Percentiles rank a stretch among this genome's conserved stretches.
Evolutionary conservation across 768 basidiomycete genomes (phyloP).

Genomic region (Mycena floridula): DNA sequence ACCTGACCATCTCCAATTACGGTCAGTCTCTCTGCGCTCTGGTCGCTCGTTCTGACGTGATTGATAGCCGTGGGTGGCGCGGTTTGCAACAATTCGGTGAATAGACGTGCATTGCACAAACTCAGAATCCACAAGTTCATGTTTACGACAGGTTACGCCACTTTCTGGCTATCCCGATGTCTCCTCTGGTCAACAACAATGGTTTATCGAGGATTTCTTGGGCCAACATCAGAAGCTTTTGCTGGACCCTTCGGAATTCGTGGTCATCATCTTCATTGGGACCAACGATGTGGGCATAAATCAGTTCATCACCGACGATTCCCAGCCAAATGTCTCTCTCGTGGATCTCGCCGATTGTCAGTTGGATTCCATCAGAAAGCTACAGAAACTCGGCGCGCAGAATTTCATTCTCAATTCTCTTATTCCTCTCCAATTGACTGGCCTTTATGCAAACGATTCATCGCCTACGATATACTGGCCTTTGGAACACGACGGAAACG

Average conservation of each 20-base stretch:
- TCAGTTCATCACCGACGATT: conserved; percentile 12
- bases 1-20: conserved; percentile 19
- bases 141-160: too few species aligned
- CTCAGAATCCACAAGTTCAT: too few species aligned
- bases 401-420: conserved; percentile 18
- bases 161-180: conserved; percentile 11
- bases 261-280: conserved; percentile 14
- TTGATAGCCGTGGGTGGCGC: conserved; percentile 17
- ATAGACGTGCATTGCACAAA: too few species aligned
- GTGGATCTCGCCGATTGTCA: conserved; percentile 14
- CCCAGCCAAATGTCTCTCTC: conserved; percentile 9
- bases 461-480: conserved; percentile 15
- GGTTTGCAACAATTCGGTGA: conserved; percentile 13
- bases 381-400: conserved; percentile 14
- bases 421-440: conserved; percentile 14
- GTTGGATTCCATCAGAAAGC: conserved; percentile 9
- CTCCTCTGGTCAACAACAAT: conserved; percentile 12
- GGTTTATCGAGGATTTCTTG: conserved; percentile 20
- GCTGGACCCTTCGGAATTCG: conserved; percentile 15
- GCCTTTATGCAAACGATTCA: conserved; percentile 11
- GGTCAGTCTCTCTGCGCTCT: too few species aligned
- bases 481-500: conserved; percentile 12
- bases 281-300: conserved; percentile 16
- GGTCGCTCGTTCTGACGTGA: too few species aligned
- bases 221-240: conserved; percentile 11